These are phyloP conservation scores for Pichia occidentalis DNA, from an alignment of 805 yeast species.

Conservation along the genomic window DNA sequence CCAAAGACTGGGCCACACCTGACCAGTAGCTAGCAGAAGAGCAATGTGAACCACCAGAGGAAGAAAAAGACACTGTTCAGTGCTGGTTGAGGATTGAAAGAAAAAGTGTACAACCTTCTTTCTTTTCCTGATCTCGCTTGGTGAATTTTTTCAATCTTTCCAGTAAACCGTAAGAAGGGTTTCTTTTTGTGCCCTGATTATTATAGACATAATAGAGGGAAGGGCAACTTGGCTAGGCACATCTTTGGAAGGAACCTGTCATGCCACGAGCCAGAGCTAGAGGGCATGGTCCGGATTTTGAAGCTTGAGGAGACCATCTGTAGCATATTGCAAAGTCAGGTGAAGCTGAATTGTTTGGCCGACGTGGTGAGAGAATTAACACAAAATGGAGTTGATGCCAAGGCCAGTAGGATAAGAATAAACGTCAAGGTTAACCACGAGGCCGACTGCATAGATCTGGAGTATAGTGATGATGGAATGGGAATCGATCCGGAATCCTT, in stretches of 20 bases:
- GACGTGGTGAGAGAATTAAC: slow-evolving; percentile 45
- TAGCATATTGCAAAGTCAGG: slow-evolving; percentile 23
- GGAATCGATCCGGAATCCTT: slow-evolving; percentile 55
- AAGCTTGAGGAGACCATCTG: slow-evolving; percentile 1
- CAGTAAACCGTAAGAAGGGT: not conserved
- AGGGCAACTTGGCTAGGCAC: too few species aligned
- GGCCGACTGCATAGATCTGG: slow-evolving; percentile 21
- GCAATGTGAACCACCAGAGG: not conserved
- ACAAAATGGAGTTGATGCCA: slow-evolving; percentile 51
- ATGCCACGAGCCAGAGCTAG: not conserved
- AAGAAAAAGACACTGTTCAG: not conserved
- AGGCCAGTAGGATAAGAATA: slow-evolving; percentile 35
- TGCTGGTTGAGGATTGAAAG: not conserved
- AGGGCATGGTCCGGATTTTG: slow-evolving; percentile 7
- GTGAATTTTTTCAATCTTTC: too few species aligned
- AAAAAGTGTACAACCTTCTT: too few species aligned
- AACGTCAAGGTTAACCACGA: slow-evolving; percentile 21
- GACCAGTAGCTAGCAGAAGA: too few species aligned
- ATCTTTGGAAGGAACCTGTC: too few species aligned
- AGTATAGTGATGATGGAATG: slow-evolving; percentile 61
- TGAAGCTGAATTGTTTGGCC: slow-evolving; percentile 30
- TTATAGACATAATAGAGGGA: slow-evolving; percentile 3
- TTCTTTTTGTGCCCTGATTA: slow-evolving; percentile 2
- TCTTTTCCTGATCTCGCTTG: too few species aligned
- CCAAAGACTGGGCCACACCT: too few species aligned